Percentiles rank a stretch among this genome's conserved stretches.
Conservation (phyloP, 2,329 filamentous ascomycete species). For the Scedosporium dehoogii region DNA sequence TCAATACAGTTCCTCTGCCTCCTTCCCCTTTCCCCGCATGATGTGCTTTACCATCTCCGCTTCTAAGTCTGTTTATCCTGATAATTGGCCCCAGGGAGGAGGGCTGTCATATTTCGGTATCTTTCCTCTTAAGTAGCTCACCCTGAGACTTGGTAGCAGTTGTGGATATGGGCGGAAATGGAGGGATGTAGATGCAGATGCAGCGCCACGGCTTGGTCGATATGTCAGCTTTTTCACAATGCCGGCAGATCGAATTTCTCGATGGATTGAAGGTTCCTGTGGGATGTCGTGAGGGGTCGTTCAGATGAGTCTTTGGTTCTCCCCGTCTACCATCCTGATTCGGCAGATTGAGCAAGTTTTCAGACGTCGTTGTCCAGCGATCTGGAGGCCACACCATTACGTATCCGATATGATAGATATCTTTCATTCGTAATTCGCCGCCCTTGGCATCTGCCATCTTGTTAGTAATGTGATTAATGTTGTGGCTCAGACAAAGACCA, state of each 20-base stretch:
- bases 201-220: background rate
- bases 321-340: background rate
- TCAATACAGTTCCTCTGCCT: background rate
- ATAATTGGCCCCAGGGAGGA: background rate
- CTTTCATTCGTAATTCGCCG: background rate
- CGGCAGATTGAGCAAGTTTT: background rate
- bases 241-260: background rate
- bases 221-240: background rate
- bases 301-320: background rate
- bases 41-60: background rate
- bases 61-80: background rate
- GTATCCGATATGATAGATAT: conserved; percentile 2
- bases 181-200: background rate
- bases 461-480: background rate
- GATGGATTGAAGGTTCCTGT: background rate
- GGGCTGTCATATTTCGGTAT: background rate
- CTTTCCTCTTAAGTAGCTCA: background rate
- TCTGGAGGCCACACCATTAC: background rate
- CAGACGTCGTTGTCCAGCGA: background rate
- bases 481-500: too few relatives aligned
- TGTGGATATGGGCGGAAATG: background rate
- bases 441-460: background rate
- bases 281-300: background rate
- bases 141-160: background rate
- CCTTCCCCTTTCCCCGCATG: background rate